Base-by-base conservation (phyloP, 2,329 filamentous ascomycete genomes). In the Lomentospora prolificans region DNA sequence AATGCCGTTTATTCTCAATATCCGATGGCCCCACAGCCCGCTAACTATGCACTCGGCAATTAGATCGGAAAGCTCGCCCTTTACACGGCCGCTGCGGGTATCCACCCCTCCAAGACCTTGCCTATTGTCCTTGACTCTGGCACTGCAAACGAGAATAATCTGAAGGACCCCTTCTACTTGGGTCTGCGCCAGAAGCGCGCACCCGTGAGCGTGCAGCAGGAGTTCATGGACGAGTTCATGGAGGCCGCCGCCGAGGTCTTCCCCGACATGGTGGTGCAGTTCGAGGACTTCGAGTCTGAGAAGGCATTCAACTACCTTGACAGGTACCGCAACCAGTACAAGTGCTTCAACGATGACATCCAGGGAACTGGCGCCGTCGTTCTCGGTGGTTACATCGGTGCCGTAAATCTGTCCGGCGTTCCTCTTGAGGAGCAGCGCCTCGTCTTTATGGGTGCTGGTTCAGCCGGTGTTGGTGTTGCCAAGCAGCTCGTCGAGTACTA, bases 401-500 rank as follows among this genome's bases (percentile, higher is more conserved):
- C 81, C 41, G 90, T 95, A 58, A 92, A 92, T 73, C 82, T 89
- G 59, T 95, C 90, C 12, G 87, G 86, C 53, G 84, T 96, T 14
- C 88, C 90, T 27, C 75, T 91, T 53, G 87, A 90, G 72, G 90
- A 97, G 66, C 94, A 99, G 72, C 87, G 87, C 56, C 87, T 96
- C 36, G 90, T 97, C 62, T 99, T 99, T 77, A 87, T 97, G 72
- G 94, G 94, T 57, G 92, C 94, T 55, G 94, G 94, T 57, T 95
- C 89, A 58, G 94, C 94, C 33, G 94, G 94, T 75, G 90, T 96
- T 50, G 94, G 94, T 76, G 94, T 99, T 58, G 94, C 94, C 58
- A 96, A 95, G 79, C 94, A 97, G 76, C 87, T 99, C 61, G 90
- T 96, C 57, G 90, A 96, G 73, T 96, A 90, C 79, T 97, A 97